Conservation (phyloP, 2,329 filamentous ascomycete species). For the Didymella pomorum region DNA sequence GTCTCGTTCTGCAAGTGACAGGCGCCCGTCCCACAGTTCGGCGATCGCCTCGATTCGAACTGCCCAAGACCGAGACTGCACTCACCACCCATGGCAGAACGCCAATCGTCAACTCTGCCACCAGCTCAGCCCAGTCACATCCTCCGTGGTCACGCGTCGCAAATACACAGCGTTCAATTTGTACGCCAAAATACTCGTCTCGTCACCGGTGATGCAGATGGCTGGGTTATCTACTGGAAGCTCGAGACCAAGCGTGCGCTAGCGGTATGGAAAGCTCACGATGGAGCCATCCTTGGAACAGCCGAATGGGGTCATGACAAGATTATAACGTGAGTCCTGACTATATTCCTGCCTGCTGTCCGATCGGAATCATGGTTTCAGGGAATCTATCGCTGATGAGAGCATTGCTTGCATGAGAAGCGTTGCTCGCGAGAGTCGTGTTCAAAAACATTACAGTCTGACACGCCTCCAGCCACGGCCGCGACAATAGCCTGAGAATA, state of each 20-base stretch:
- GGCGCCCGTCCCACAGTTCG: conserved; percentile 23
- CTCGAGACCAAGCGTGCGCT: conserved; percentile 79
- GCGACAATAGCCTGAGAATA: conserved; percentile 84
- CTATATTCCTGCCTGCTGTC: background rate
- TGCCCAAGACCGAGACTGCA: conserved; percentile 39
- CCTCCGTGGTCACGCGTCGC: conserved; percentile 82
- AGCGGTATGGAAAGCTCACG: conserved; percentile 87
- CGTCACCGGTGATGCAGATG: conserved; percentile 86
- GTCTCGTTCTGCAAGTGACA: conserved; percentile 19
- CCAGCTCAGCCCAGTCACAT: conserved; percentile 71
- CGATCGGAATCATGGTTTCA: too few relatives aligned
- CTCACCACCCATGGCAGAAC: conserved; percentile 40
- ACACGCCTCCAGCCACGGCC: conserved; percentile 72
- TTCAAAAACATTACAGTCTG: background rate
- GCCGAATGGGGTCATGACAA: conserved; percentile 74
- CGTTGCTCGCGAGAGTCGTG: too few relatives aligned
- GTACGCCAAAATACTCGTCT: conserved; percentile 77
- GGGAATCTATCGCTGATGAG: too few relatives aligned
- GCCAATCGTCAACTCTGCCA: conserved; percentile 46
- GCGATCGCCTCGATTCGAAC: conserved; percentile 29
- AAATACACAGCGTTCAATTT: conserved; percentile 81
- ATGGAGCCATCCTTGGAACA: conserved; percentile 77
- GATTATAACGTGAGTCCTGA: conserved; percentile 78
- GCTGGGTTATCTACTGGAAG: conserved; percentile 88
- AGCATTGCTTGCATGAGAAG: too few relatives aligned